Conservation (phyloP, 257 asterid species). For the Thymus quinquecostatus region DNA sequence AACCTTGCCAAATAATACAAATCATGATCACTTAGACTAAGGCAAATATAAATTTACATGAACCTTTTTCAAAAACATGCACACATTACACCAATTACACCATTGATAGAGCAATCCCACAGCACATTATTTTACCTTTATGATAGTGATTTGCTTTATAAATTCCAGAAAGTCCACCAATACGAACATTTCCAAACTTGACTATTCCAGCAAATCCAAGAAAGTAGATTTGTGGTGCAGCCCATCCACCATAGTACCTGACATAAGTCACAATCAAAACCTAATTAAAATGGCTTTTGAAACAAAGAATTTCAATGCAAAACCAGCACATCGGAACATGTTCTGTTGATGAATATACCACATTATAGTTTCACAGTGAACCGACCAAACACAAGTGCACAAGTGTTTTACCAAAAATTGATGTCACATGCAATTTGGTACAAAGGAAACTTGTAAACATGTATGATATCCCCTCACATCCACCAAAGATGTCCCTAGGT, state of each 20-base stretch:
- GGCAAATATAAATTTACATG: background rate
- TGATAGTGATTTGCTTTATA: constrained; percentile 68
- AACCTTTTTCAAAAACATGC: background rate
- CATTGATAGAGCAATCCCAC: constrained; percentile 15
- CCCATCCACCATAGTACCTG: constrained; percentile 99
- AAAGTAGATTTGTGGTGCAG: constrained; percentile 89
- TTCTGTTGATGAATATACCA: no score
- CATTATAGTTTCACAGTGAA: background rate
- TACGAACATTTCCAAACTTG: constrained; percentile 92
- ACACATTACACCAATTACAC: constrained; percentile 2
- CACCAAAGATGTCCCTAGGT: background rate
- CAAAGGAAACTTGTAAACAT: background rate
- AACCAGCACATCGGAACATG: background rate
- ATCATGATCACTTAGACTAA: background rate
- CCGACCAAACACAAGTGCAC: background rate
- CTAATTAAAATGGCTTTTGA: background rate
- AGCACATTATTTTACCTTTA: constrained; percentile 50
- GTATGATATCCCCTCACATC: constrained; percentile 1
- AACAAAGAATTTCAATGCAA: background rate
- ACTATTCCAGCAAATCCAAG: constrained; percentile 93
- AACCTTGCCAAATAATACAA: background rate
- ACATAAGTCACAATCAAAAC: constrained; percentile 25
- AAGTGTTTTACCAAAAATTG: background rate
- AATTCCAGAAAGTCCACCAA: constrained; percentile 95
- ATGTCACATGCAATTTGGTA: background rate